Base-by-base conservation (phyloP, 129 eudicot species). In the Tagetes erecta region DNA sequence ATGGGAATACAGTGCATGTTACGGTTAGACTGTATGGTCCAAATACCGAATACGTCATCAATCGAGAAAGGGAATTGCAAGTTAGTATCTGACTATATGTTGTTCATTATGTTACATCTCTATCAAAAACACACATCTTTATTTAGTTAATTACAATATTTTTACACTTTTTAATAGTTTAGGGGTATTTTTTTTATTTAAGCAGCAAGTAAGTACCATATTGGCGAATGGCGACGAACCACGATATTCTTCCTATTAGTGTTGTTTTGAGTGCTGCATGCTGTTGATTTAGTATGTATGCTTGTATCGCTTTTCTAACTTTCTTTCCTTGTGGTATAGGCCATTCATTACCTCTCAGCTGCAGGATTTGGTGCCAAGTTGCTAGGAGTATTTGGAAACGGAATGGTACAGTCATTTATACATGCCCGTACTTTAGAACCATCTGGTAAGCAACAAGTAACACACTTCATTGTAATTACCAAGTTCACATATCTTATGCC, bases 291-390 rank as follows among this genome's bases (percentile, higher is more conserved):
- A 27, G 49, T 35, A 50, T 42, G 50, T 33, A 36, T 53, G 57
- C 12, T 55, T 62, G 35, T 60, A 35, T 62, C 33, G 57, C 10
- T 40, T 46, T 34, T 65, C 64, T 79, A 79, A 75, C 79, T 66
- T 41, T 46, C 30, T 70, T 52, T 64, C 65, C 49, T 35, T 78
- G 80, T 82, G 78, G 78, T 87, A 58, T 78, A 93, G 98, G 97
- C 98, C 55, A 90, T 90, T 74, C 95, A 87, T 63, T 80, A 88
- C 87, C 97, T 93, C 72, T 93, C 98, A 45, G 97, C 88, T 58
- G 98, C 97, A 81, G 98, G 97, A 83, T 93, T 93, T 83, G 98
- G 98, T 68, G 98, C 98, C 83, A 90, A 90, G 81, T 86, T 93
- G 89, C 93, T 93, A 53, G 97, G 92, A 53, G 90, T 90, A 77